Evolutionary conservation across 371 early-diverging fungal genomes (phyloP).

Genomic region (Blastocladiella emersonii): DNA sequence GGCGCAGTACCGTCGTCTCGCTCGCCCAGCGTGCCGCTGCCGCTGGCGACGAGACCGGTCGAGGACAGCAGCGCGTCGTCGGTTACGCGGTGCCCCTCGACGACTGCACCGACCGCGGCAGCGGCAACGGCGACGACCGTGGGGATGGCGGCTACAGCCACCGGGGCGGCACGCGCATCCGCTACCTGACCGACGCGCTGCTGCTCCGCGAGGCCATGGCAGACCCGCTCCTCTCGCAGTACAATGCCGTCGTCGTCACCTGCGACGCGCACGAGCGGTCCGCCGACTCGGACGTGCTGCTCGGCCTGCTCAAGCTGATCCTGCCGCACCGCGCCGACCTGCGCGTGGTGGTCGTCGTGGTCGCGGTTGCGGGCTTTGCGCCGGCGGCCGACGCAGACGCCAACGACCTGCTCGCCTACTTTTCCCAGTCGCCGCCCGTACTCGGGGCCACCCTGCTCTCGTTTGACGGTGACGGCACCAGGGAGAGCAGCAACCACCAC

Average conservation of each 20-base stretch:
- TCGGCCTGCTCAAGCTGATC: conserved; percentile 41
- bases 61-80: too few species aligned
- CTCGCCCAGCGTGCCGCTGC: conserved; percentile 78
- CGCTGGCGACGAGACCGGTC: too few species aligned
- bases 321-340: conserved; percentile 36
- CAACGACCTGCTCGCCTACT: conserved; percentile 47
- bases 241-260: conserved; percentile 35
- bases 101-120: conserved; percentile 5
- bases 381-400: conserved; percentile 79
- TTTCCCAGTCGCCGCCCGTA: conserved; percentile 27
- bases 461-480: too few species aligned
- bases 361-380: too few species aligned
- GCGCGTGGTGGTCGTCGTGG: conserved; percentile 34
- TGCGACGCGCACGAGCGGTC: conserved; percentile 81
- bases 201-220: conserved; percentile 91
- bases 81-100: conserved; percentile 79
- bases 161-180: conserved; percentile 21
- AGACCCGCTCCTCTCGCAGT: conserved; percentile 7
- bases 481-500: too few species aligned
- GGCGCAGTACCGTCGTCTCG: conserved; percentile 86
- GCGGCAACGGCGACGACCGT: too few species aligned
- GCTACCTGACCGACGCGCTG: conserved; percentile 97
- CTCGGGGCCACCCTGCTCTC: conserved; percentile 42
- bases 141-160: too few species aligned
- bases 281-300: conserved; percentile 65